Evolutionary conservation across 1,284 basidiomycete genomes (phyloP).

Genomic region (Pseudozyma thailandica): DNA sequence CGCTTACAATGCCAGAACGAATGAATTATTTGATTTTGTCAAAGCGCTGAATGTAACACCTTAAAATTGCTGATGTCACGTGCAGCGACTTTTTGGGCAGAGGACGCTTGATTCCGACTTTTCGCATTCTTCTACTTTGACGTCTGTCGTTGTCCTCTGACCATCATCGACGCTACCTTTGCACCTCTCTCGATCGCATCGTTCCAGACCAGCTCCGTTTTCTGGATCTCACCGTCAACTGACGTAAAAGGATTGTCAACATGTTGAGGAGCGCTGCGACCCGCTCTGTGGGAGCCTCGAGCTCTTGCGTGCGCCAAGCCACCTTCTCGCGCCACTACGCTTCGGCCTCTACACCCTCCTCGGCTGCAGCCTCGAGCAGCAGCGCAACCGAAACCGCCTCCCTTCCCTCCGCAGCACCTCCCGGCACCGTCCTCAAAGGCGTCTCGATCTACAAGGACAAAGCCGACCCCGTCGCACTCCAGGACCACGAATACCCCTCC

Average conservation of each 20-base stretch:
- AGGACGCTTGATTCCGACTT: background rate
- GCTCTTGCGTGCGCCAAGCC: slow-evolving; percentile 18
- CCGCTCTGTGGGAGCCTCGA: slow-evolving; percentile 15
- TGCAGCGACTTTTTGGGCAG: slow-evolving; percentile 9
- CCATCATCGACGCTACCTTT: background rate
- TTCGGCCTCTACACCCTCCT: slow-evolving; percentile 18
- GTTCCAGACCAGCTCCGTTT: too few species aligned
- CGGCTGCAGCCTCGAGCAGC: slow-evolving; percentile 13
- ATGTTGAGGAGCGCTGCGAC: slow-evolving; percentile 11
- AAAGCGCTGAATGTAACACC: background rate
- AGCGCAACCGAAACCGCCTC: slow-evolving; percentile 19
- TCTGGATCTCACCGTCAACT: background rate
- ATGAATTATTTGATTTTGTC: too few species aligned
- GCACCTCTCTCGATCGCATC: background rate
- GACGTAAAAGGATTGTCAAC: background rate
- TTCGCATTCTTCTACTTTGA: background rate
- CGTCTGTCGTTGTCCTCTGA: slow-evolving; percentile 3
- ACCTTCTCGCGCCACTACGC: slow-evolving; percentile 23
- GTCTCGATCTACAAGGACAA: slow-evolving; percentile 86
- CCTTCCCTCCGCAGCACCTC: slow-evolving; percentile 59
- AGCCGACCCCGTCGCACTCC: slow-evolving; percentile 79
- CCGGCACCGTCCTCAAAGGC: slow-evolving; percentile 80
- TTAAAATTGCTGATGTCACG: slow-evolving; percentile 9
- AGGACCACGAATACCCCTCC: slow-evolving; percentile 85
- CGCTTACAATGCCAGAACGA: too few species aligned